Evolutionary conservation across 225 moss, liverwort and hornwort genomes (phyloP).

Genomic region (Polytrichum commune): DNA sequence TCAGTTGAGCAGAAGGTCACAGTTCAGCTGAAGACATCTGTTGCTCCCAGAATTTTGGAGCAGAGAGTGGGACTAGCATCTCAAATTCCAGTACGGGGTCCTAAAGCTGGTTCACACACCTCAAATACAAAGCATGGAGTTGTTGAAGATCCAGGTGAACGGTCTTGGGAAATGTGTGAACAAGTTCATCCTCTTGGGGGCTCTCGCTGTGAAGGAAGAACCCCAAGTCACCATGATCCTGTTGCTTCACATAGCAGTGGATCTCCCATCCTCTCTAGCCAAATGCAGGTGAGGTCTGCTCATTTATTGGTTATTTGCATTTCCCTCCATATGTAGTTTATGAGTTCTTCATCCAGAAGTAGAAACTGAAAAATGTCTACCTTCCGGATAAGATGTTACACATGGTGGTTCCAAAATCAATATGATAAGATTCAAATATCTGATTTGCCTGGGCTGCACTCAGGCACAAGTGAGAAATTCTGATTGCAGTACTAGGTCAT

Average conservation of each 20-base stretch:
- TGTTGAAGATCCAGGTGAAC: background rate
- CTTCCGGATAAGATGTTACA: too few species aligned
- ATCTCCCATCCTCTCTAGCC: slow-evolving; percentile 19
- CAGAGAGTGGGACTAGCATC: background rate
- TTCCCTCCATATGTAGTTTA: too few species aligned
- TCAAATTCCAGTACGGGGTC: background rate
- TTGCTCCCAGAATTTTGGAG: background rate
- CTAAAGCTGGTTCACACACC: background rate
- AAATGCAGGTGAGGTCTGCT: slow-evolving; percentile 28
- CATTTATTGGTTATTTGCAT: background rate
- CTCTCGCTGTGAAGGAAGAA: slow-evolving; percentile 30
- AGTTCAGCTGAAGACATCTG: background rate
- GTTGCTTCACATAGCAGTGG: slow-evolving; percentile 37
- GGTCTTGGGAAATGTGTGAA: background rate
- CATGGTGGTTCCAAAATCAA: too few species aligned
- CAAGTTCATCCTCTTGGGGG: slow-evolving; percentile 15
- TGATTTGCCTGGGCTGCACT: too few species aligned
- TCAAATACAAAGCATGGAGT: background rate
- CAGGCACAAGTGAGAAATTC: too few species aligned
- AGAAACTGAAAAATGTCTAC: too few species aligned
- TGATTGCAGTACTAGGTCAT: too few species aligned
- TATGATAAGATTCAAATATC: too few species aligned
- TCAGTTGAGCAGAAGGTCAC: background rate
- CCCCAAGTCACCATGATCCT: slow-evolving; percentile 45
- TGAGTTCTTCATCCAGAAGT: too few species aligned